Percentiles rank a stretch among this genome's conserved stretches.
These are phyloP conservation scores for Pythium chondricola DNA, from an alignment of 352 stramenopile species.

Conservation along the genomic window DNA sequence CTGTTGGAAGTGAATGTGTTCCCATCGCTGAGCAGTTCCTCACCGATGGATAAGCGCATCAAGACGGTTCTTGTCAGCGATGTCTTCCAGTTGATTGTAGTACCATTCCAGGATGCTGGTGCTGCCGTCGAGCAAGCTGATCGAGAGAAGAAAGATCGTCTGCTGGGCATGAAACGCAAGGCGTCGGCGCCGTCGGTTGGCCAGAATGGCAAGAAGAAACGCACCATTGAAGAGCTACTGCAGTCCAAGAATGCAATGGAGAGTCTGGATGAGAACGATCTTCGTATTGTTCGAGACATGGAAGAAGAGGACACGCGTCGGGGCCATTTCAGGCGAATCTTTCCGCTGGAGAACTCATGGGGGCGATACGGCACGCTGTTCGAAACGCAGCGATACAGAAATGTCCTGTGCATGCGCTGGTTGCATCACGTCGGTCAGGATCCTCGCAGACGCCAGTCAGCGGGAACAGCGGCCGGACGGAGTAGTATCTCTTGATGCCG, in stretches of 20 bases:
- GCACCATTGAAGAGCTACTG: slow-evolving; percentile 34
- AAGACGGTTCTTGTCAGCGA: slow-evolving; percentile 88
- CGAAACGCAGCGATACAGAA: slow-evolving; percentile 45
- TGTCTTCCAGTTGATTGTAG: slow-evolving; percentile 72
- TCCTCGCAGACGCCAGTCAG: slow-evolving; percentile 17
- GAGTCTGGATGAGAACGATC: slow-evolving; percentile 53
- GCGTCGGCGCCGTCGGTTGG: slow-evolving; percentile 3
- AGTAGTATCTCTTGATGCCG: background rate
- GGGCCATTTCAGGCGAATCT: slow-evolving; percentile 72
- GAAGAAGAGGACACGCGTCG: slow-evolving; percentile 55
- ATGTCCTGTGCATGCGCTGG: slow-evolving; percentile 56
- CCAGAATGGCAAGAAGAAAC: slow-evolving; percentile 12
- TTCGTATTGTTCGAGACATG: slow-evolving; percentile 46
- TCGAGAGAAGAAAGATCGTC: slow-evolving; percentile 38
- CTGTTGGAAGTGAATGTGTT: slow-evolving; percentile 91
- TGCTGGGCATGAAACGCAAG: slow-evolving; percentile 31
- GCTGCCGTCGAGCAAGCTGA: slow-evolving; percentile 29
- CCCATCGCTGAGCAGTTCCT: slow-evolving; percentile 81
- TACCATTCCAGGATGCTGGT: slow-evolving; percentile 42
- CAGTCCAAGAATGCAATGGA: slow-evolving; percentile 16
- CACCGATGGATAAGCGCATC: slow-evolving; percentile 83
- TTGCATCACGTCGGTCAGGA: slow-evolving; percentile 20
- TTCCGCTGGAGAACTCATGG: slow-evolving; percentile 48
- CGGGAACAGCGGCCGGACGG: slow-evolving; percentile 15
- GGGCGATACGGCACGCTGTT: slow-evolving; percentile 50